Base-by-base conservation (phyloP, 805 yeast genomes). In the Isabelozyma rhagii region DNA sequence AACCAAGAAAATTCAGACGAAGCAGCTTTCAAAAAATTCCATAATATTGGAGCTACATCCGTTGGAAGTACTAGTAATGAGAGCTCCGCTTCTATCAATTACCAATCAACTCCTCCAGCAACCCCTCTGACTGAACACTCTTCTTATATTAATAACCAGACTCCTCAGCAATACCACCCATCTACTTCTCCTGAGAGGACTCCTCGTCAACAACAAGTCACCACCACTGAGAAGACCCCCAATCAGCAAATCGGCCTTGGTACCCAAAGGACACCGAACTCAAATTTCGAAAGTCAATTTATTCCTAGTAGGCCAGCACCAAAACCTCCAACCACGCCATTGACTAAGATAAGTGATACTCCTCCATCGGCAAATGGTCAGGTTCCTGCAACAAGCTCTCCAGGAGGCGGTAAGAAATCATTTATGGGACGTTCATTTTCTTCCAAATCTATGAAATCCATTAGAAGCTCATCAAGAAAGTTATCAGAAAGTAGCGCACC, bases 261-360 rank as follows among this genome's bases (percentile, higher is more conserved):
- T 39, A 49, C 54, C 7, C 64, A 66, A 21, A 56, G 64, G 57
- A 48, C 71, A 8, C 69, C 68, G 25, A 56, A 57, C 17, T 58
- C 69, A n/a, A 62, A 51, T 39, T 63, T 52, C 55, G 80, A 69
- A 48, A 60, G 56, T 27, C 83, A 76, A 57, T 83, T 78, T 53
- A 82, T 83, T 47, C 89, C 88, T 4, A 77, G 82, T 47, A 72
- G 89, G 53, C 88, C 89, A 0, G 87, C 89, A 0, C 89, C 89
- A 31, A 80, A 78, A 56, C 87, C 88, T 1, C 78, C 77, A 4
- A 56, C 68, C 18, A 48, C 56, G 11, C 43, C 52, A 21, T 8
- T 17, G 21, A n/a, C 21, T 39, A 17, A 14, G 10, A 39, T 14
- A 11, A 17, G 41, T 39, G 41, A 17, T 39, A 14, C 21, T 8